Evolutionary conservation across 2,329 filamentous ascomycete genomes (phyloP).

Genomic region (Purpureocillium takamizusanense): DNA sequence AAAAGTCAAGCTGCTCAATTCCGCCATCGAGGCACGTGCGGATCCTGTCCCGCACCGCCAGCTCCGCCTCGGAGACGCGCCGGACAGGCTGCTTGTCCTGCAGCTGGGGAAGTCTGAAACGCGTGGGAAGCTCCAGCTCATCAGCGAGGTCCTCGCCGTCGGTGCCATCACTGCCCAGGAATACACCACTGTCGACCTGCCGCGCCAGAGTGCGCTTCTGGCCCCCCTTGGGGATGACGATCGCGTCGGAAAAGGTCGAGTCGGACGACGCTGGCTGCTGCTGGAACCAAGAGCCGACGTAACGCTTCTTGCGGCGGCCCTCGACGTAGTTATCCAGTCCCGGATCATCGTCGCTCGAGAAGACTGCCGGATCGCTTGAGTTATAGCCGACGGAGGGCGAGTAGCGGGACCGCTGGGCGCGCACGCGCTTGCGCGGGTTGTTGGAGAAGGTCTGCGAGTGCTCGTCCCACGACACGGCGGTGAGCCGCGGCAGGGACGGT

Average conservation of each 20-base stretch:
- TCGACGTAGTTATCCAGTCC: slow-evolving; percentile 55
- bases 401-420: slow-evolving; percentile 16
- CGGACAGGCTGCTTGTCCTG: slow-evolving; percentile 20
- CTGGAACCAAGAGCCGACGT: slow-evolving; percentile 60
- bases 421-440: slow-evolving; percentile 29
- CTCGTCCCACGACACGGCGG: slow-evolving; percentile 28
- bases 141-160: slow-evolving; percentile 33
- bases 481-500: slow-evolving; percentile 29
- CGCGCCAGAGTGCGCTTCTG: slow-evolving; percentile 45
- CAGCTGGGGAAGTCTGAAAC: slow-evolving; percentile 26
- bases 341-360: slow-evolving; percentile 65
- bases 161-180: slow-evolving; percentile 51
- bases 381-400: slow-evolving; percentile 32
- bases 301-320: slow-evolving; percentile 50
- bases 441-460: slow-evolving; percentile 28
- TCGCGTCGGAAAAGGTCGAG: slow-evolving; percentile 32
- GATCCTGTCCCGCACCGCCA: slow-evolving; percentile 35
- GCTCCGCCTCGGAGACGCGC: slow-evolving; percentile 30
- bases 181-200: slow-evolving; percentile 61
- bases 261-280: slow-evolving; percentile 45
- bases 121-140: slow-evolving; percentile 18
- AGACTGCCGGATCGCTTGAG: slow-evolving; percentile 62
- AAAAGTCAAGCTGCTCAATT: slow-evolving; percentile 51
- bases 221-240: slow-evolving; percentile 20
- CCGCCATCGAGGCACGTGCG: slow-evolving; percentile 47